phyloP scores from a whole-genome alignment of 2,329 filamentous ascomycete genomes.

The Lachnellula arida region DNA sequence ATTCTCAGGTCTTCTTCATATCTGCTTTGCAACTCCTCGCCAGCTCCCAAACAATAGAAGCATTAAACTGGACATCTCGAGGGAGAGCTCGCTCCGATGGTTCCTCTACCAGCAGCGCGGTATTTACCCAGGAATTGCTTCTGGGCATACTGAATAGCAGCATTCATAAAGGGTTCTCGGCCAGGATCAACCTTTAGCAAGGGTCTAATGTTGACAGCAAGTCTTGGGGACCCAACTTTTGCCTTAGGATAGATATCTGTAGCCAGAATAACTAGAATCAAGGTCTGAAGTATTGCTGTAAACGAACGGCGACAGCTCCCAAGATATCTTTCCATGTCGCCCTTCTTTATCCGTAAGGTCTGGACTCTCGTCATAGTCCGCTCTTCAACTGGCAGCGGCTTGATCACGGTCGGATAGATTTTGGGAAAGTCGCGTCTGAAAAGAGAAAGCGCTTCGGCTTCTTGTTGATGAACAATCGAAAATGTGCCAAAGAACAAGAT shows the following conservation, averaged over 20 bases:
- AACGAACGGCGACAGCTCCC: conserved; percentile 12
- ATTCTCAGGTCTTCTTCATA: conserved; percentile 6
- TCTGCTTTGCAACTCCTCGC: conserved; percentile 11
- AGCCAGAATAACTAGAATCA: conserved; percentile 14
- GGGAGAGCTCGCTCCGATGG: too few relatives aligned
- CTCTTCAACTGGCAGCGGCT: conserved; percentile 5
- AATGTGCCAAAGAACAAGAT: conserved; percentile 10
- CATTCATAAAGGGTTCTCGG: conserved; percentile 11
- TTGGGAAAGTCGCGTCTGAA: conserved; percentile 11
- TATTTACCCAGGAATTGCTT: conserved; percentile 8
- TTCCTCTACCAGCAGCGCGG: not conserved
- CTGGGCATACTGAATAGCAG: conserved; percentile 7
- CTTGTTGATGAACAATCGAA: conserved; percentile 11
- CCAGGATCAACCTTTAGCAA: conserved; percentile 2
- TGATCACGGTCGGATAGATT: conserved; percentile 6
- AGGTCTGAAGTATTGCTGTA: conserved; percentile 13
- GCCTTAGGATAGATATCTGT: conserved; percentile 13
- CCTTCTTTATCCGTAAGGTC: conserved; percentile 6
- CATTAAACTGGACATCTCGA: not conserved
- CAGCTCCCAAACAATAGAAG: conserved; percentile 7
- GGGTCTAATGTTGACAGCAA: conserved; percentile 13
- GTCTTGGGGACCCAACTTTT: conserved; percentile 8
- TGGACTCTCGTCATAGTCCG: conserved; percentile 5
- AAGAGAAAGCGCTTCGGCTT: conserved; percentile 16
- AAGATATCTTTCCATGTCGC: conserved; percentile 3